Conservation (phyloP, 768 basidiomycete genomes). For the Tylopilus balloui region DNA sequence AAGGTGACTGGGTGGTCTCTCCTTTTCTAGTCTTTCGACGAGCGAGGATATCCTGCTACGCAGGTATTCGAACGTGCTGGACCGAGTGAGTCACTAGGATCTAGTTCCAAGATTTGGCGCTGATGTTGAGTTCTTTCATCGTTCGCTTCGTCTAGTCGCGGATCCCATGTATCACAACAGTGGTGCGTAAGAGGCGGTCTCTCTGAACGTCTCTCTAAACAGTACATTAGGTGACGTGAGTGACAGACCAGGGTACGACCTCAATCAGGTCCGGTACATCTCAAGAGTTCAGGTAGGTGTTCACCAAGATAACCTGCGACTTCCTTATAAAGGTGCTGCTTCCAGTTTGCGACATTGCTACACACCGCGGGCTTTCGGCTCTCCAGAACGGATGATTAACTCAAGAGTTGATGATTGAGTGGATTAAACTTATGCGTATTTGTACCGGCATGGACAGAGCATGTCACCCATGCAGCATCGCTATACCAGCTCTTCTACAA, state of each 20-base stretch:
- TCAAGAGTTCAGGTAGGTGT: conserved; percentile 77
- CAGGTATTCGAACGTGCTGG: conserved; percentile 88
- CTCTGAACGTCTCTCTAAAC: neutral
- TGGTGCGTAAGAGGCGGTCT: conserved; percentile 37
- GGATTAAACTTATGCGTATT: neutral
- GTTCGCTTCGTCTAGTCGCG: conserved; percentile 44
- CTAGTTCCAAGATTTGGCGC: neutral
- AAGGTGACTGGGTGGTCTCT: neutral
- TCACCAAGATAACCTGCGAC: neutral
- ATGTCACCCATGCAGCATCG: neutral
- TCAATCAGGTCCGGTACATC: conserved; percentile 76
- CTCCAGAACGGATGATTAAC: conserved; percentile 7
- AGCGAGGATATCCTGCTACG: conserved; percentile 80
- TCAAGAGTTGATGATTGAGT: neutral
- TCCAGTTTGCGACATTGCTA: conserved; percentile 63
- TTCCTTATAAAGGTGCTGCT: neutral
- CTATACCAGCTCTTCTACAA: neutral
- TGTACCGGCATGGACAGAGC: neutral
- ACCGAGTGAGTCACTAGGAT: conserved; percentile 40
- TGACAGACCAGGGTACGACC: conserved; percentile 74
- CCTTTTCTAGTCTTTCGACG: conserved; percentile 69
- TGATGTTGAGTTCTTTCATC: neutral
- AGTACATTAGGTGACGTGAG: conserved; percentile 61
- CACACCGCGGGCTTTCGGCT: conserved; percentile 63
- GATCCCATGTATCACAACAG: conserved; percentile 91